Evolutionary conservation across 371 early-diverging fungal genomes (phyloP), one percentile per base, ranked within the genome.

Genomic region (Mortierella sp.): DNA sequence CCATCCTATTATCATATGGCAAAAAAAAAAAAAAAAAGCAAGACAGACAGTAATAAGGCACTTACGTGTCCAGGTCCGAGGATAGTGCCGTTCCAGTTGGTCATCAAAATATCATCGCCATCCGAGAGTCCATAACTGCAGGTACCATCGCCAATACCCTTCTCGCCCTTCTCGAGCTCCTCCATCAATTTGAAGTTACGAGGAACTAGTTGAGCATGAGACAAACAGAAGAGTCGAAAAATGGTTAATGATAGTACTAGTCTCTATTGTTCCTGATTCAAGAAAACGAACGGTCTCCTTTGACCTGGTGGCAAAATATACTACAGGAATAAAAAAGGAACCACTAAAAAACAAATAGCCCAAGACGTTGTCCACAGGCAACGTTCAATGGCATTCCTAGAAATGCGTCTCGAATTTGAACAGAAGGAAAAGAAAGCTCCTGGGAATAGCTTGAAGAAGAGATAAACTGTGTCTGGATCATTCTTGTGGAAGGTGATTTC

Each of bases 81-180:
- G 73, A 99, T 97, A 48, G 98, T 97, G 8, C 95, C 99, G 70
- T 95, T 91, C 99, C 99, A 99, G 64, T 89, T 83, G 49, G 89
- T 83, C 90, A 95, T 86, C 73, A 88, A 78, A 15, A 92, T 83
- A 80, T 96, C 94, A 60, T 97, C 98, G 28, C 88, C 85, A 70
- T 95, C 91, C 23, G 90, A 88, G 53, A 99, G 86, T 41, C 99
- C 99, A 81, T 97, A 98, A 79, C 92, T 93, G 82, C 93, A 92
- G 43, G 93, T 90, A 15, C 97, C 97, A 81, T 97, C 97, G 54
- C 97, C 97, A 79, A 94, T 89, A 31, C 95, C 97, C 84, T 97
- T 99, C 79, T 99, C 98, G 59, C 96, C 97, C 80, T 94, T 94
- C 81, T 99, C 99, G 43, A 98, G 90, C 82, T 99, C 99, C 79